Percentiles rank a stretch among this genome's conserved stretches.
Conservation (phyloP, 768 basidiomycete species). For the Dentipellis sp. region DNA sequence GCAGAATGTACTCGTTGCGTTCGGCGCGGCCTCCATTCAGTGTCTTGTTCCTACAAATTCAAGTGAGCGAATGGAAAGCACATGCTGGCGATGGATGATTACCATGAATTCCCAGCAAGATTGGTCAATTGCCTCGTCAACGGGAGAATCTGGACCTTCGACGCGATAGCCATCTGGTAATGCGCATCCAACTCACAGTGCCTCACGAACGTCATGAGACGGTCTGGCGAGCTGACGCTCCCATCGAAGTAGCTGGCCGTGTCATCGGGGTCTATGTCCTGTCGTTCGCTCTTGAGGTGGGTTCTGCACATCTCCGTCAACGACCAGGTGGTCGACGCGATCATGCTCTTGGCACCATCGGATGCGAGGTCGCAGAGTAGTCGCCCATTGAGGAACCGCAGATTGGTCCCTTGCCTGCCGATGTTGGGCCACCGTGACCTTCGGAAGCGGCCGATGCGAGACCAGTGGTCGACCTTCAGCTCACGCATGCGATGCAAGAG, state of each 20-base stretch:
- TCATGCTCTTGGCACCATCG: slow-evolving; percentile 95
- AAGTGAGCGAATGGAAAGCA: background rate
- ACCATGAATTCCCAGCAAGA: slow-evolving; percentile 97
- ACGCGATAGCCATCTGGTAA: slow-evolving; percentile 93
- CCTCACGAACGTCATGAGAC: slow-evolving; percentile 78
- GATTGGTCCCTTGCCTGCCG: slow-evolving; percentile 75
- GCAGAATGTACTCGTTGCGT: slow-evolving; percentile 96
- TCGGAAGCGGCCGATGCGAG: slow-evolving; percentile 84
- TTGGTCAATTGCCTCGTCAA: slow-evolving; percentile 91
- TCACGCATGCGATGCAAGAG: slow-evolving; percentile 87
- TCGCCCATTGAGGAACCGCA: slow-evolving; percentile 76
- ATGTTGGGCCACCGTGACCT: slow-evolving; percentile 76
- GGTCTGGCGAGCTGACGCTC: slow-evolving; percentile 62
- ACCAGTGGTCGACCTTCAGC: slow-evolving; percentile 89
- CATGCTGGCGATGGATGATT: background rate
- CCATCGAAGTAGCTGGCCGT: slow-evolving; percentile 87
- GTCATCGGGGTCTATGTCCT: slow-evolving; percentile 96
- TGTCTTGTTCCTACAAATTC: slow-evolving; percentile 77
- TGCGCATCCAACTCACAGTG: slow-evolving; percentile 96
- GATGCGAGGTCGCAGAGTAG: slow-evolving; percentile 89
- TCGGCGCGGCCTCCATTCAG: slow-evolving; percentile 96
- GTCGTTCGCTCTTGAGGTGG: slow-evolving; percentile 75
- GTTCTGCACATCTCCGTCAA: slow-evolving; percentile 94
- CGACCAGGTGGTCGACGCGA: slow-evolving; percentile 96
- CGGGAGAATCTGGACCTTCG: slow-evolving; percentile 89